These are phyloP conservation scores for Flagelloscypha sp. DNA, from an alignment of 768 basidiomycete genomes.

Conservation along the genomic window DNA sequence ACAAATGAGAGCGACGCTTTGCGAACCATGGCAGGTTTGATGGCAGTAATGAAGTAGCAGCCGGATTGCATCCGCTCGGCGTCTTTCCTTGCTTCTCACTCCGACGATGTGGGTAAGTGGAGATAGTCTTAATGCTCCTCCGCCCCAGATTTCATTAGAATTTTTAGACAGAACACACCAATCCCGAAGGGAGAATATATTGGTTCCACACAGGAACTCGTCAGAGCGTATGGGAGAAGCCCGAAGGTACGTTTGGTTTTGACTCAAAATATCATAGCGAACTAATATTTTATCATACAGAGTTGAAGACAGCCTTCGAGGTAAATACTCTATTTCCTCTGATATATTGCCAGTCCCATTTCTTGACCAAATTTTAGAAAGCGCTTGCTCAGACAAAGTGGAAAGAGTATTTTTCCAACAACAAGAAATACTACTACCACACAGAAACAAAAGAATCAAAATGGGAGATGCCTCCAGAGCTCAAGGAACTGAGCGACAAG, in stretches of 20 bases:
- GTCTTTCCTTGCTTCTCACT: too few species aligned
- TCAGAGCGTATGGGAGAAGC: conserved; percentile 98
- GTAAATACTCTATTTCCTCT: conserved; percentile 27
- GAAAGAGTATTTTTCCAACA: conserved; percentile 94
- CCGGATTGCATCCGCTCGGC: too few species aligned
- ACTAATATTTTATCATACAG: conserved; percentile 30
- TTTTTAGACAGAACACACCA: conserved; percentile 81
- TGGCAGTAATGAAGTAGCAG: too few species aligned
- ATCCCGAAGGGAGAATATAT: conserved; percentile 94
- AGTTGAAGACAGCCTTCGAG: conserved; percentile 89
- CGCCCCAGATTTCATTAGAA: too few species aligned
- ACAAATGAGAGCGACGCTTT: too few species aligned
- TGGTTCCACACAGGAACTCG: conserved; percentile 89
- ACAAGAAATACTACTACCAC: conserved; percentile 87
- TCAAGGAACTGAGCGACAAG: conserved; percentile 74
- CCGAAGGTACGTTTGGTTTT: conserved; percentile 59
- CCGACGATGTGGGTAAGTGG: too few species aligned
- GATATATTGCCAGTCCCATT: conserved; percentile 28
- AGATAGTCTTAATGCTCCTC: too few species aligned
- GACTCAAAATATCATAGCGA: neutral
- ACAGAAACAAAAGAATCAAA: conserved; percentile 87
- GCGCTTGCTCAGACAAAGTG: conserved; percentile 87
- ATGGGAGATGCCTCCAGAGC: conserved; percentile 96
- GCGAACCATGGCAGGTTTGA: too few species aligned
- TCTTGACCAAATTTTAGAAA: conserved; percentile 30